Conservation (phyloP, 2,329 filamentous ascomycete species). For the Ascochyta pisi region DNA sequence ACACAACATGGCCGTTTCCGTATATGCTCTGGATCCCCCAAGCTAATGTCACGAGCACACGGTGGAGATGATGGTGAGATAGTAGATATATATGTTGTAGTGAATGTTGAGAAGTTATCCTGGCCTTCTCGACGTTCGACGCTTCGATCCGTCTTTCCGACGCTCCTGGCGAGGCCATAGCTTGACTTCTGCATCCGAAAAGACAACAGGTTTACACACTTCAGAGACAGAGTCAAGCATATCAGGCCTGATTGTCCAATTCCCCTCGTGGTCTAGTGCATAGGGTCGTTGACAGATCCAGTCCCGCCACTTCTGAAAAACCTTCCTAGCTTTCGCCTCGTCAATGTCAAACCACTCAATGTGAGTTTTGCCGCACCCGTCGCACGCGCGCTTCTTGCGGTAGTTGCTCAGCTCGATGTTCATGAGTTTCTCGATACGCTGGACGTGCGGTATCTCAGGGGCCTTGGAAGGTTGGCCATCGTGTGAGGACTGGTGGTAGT, state of each 20-base stretch:
- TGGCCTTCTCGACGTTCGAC: too few species aligned
- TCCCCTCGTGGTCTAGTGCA: not conserved
- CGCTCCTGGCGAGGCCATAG: too few species aligned
- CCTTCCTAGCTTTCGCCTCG: conserved; percentile 10
- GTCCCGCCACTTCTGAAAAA: conserved; percentile 22
- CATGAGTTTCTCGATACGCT: conserved; percentile 83
- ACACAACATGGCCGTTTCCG: too few species aligned
- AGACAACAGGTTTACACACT: not conserved
- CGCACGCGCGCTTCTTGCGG: conserved; percentile 67
- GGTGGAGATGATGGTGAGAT: too few species aligned
- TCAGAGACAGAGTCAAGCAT: conserved; percentile 1
- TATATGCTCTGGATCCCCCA: too few species aligned
- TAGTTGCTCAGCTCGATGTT: conserved; percentile 76
- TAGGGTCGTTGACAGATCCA: conserved; percentile 23
- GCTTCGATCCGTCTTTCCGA: too few species aligned
- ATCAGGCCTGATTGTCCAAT: conserved; percentile 14
- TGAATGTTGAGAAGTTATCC: too few species aligned
- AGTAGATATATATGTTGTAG: too few species aligned
- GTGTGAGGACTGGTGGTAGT: conserved; percentile 9
- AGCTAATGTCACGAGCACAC: too few species aligned
- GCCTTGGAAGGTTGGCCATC: conserved; percentile 5
- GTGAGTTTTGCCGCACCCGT: conserved; percentile 78
- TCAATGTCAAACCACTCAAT: conserved; percentile 87
- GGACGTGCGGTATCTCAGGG: conserved; percentile 77
- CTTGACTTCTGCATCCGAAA: not conserved